Conservation (phyloP, 2,329 filamentous ascomycete species). For the Ustulina deusta region DNA sequence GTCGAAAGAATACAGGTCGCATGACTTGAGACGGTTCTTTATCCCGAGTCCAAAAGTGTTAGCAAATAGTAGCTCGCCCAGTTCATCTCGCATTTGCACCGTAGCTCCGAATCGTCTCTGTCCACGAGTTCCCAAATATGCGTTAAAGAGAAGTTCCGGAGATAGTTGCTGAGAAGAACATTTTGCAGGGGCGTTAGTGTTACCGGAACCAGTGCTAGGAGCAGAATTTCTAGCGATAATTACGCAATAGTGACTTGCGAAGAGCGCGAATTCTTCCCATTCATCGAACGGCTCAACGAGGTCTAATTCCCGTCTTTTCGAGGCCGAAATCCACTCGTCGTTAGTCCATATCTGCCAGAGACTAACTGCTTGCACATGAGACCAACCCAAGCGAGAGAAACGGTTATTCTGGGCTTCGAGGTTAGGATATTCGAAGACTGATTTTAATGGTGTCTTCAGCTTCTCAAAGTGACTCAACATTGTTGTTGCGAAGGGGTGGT, state of each 20-base stretch:
- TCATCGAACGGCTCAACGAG: constrained; percentile 88
- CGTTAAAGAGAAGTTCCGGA: constrained; percentile 49
- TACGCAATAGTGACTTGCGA: constrained; percentile 86
- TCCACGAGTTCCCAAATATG: constrained; percentile 56
- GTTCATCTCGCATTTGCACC: constrained; percentile 55
- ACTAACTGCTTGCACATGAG: constrained; percentile 69
- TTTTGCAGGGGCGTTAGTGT: constrained; percentile 1
- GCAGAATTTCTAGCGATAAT: constrained; percentile 68
- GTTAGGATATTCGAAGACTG: constrained; percentile 76
- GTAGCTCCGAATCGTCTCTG: constrained; percentile 72
- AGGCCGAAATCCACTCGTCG: constrained; percentile 70
- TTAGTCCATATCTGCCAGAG: constrained; percentile 88
- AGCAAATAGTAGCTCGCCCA: constrained; percentile 59
- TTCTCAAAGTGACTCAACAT: constrained; percentile 90
- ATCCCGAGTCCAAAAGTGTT: constrained; percentile 60
- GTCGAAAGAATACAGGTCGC: constrained; percentile 60
- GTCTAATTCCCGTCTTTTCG: constrained; percentile 73
- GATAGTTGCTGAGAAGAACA: constrained; percentile 19
- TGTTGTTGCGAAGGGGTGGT: constrained; percentile 85
- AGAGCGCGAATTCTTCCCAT: constrained; percentile 93
- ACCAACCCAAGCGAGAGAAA: constrained; percentile 78
- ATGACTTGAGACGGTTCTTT: constrained; percentile 61
- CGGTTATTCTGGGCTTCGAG: constrained; percentile 74
- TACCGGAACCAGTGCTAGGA: neutral
- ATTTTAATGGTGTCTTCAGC: constrained; percentile 80